These are phyloP conservation scores for Suhomyces maxii DNA, from an alignment of 1,139 yeast genomes.

Conservation along the genomic window DNA sequence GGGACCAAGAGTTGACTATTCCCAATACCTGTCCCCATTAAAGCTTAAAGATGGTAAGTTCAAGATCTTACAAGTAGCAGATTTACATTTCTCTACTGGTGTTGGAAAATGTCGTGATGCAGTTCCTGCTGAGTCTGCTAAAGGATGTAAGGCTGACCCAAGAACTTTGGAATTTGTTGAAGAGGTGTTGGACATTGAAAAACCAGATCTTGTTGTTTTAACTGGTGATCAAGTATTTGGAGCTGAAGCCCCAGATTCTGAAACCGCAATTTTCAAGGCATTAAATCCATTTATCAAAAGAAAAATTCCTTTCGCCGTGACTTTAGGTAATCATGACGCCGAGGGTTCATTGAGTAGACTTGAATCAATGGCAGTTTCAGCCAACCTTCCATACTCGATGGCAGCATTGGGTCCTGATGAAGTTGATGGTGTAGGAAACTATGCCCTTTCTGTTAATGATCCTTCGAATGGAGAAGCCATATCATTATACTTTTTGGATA, in stretches of 20 bases:
- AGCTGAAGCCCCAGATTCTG: slow-evolving; percentile 69
- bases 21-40: slow-evolving; percentile 23
- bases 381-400: slow-evolving; percentile 65
- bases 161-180: slow-evolving; percentile 65
- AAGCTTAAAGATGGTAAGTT: slow-evolving; percentile 49
- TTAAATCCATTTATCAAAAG: slow-evolving; percentile 67
- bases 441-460: slow-evolving; percentile 53
- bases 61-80: slow-evolving; percentile 83
- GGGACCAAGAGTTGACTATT: slow-evolving; percentile 26
- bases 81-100: slow-evolving; percentile 80
- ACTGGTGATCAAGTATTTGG: slow-evolving; percentile 89
- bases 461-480: slow-evolving; percentile 46
- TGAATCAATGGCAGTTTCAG: slow-evolving; percentile 58
- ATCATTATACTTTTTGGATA: slow-evolving; percentile 74
- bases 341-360: slow-evolving; percentile 68
- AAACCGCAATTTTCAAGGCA: slow-evolving; percentile 74
- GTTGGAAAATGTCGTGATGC: slow-evolving; percentile 75
- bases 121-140: slow-evolving; percentile 44
- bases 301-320: slow-evolving; percentile 76
- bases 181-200: slow-evolving; percentile 63
- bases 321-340: slow-evolving; percentile 82
- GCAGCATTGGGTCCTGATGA: slow-evolving; percentile 63
- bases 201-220: slow-evolving; percentile 77
- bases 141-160: slow-evolving; percentile 70
- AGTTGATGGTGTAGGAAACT: slow-evolving; percentile 80